Conservation (phyloP, 2,329 filamentous ascomycete genomes). For the Pseudonectria foliicola region DNA sequence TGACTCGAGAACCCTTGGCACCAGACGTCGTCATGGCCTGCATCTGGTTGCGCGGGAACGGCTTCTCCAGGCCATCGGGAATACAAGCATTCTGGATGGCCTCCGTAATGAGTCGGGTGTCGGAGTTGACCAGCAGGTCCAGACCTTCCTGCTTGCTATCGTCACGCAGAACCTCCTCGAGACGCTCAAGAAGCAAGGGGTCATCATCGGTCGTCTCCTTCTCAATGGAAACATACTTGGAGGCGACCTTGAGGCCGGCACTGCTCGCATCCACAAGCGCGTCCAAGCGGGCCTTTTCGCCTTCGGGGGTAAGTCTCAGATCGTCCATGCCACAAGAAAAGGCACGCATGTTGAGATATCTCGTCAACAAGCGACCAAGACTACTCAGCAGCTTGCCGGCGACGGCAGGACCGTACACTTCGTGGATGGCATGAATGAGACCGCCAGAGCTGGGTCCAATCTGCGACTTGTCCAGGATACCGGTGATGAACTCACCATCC, state of each 20-base stretch:
- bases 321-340: slow-evolving; percentile 98
- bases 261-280: slow-evolving; percentile 59
- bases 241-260: slow-evolving; percentile 72
- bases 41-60: slow-evolving; percentile 97
- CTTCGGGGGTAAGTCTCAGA: slow-evolving; percentile 72
- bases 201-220: slow-evolving; percentile 57
- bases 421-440: slow-evolving; percentile 85
- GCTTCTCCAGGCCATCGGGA: slow-evolving; percentile 75
- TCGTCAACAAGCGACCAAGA: slow-evolving; percentile 80
- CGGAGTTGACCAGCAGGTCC: slow-evolving; percentile 78
- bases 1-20: slow-evolving; percentile 87
- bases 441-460: slow-evolving; percentile 83
- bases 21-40: slow-evolving; percentile 97
- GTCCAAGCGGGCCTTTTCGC: slow-evolving; percentile 64
- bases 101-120: slow-evolving; percentile 64
- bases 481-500: slow-evolving; percentile 79
- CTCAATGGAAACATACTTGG: slow-evolving; percentile 81
- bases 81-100: slow-evolving; percentile 73
- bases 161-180: slow-evolving; percentile 87
- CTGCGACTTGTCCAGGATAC: slow-evolving; percentile 93
- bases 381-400: slow-evolving; percentile 86
- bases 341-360: slow-evolving; percentile 84
- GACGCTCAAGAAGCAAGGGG: slow-evolving; percentile 63
- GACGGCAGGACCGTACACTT: slow-evolving; percentile 80
- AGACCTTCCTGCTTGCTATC: slow-evolving; percentile 84